Conservation (phyloP, 1,139 yeast species). For the Citeromyces hawaiiensis region DNA sequence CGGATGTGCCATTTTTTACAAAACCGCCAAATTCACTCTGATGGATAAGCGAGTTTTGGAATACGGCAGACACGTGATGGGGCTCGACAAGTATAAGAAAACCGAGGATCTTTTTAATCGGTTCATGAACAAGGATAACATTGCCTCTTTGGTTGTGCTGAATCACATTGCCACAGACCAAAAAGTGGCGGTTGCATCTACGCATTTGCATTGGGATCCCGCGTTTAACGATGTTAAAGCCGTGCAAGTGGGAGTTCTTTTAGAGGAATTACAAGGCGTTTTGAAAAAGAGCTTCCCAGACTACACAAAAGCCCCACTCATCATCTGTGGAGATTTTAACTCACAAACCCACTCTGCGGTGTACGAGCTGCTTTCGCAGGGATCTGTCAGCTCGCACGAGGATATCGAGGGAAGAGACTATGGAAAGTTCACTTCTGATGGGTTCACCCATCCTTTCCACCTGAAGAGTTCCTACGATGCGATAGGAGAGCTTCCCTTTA, state of each 20-base stretch:
- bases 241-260: constrained; percentile 81
- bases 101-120: constrained; percentile 92
- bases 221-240: constrained; percentile 92
- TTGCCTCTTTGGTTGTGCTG: constrained; percentile 71
- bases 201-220: constrained; percentile 99
- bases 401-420: constrained; percentile 84
- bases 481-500: constrained; percentile 85
- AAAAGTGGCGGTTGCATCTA: constrained; percentile 63
- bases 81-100: constrained; percentile 79
- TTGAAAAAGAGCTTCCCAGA: constrained; percentile 39
- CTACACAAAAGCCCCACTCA: constrained; percentile 53
- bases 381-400: constrained; percentile 56
- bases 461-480: constrained; percentile 76
- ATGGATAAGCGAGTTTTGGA: constrained; percentile 67
- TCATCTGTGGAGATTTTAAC: constrained; percentile 94
- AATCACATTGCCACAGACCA: constrained; percentile 67
- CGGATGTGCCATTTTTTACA: constrained; percentile 92
- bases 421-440: constrained; percentile 84
- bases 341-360: constrained; percentile 84
- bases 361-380: constrained; percentile 75
- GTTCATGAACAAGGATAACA: constrained; percentile 90
- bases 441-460: constrained; percentile 70
- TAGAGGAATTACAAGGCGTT: constrained; percentile 71
- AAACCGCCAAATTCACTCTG: constrained; percentile 52
- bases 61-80: constrained; percentile 80